Conservation (phyloP, 768 basidiomycete species). For the Mycena venus region DNA sequence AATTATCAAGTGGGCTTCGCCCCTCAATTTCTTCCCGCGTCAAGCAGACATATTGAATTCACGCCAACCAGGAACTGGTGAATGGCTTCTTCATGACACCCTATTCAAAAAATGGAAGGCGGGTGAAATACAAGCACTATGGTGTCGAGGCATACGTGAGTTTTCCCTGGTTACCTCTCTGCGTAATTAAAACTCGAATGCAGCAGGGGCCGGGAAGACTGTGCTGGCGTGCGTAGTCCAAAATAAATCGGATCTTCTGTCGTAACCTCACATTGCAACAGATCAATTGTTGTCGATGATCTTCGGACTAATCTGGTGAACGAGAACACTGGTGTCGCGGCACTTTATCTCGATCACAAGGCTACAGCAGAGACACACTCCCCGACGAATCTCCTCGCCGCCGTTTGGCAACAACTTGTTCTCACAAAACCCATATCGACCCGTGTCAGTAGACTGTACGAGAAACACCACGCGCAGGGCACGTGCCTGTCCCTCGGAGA, state of each 20-base stretch:
- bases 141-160: neutral
- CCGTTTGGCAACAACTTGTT: conserved; percentile 4
- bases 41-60: neutral
- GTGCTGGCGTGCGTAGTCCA: neutral
- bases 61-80: neutral
- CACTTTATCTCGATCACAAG: conserved; percentile 13
- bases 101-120: neutral
- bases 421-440: neutral
- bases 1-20: neutral
- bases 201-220: conserved; percentile 1
- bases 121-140: neutral
- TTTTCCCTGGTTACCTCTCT: neutral
- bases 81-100: neutral
- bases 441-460: neutral
- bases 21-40: conserved; percentile 8
- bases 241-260: neutral
- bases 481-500: neutral
- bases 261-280: neutral
- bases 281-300: neutral
- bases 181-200: neutral
- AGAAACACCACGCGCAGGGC: neutral
- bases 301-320: neutral
- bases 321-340: neutral
- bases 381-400: neutral
- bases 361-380: neutral